phyloP scores from a whole-genome alignment of 1,284 basidiomycete species.

The Papiliotrema fonsecae region DNA sequence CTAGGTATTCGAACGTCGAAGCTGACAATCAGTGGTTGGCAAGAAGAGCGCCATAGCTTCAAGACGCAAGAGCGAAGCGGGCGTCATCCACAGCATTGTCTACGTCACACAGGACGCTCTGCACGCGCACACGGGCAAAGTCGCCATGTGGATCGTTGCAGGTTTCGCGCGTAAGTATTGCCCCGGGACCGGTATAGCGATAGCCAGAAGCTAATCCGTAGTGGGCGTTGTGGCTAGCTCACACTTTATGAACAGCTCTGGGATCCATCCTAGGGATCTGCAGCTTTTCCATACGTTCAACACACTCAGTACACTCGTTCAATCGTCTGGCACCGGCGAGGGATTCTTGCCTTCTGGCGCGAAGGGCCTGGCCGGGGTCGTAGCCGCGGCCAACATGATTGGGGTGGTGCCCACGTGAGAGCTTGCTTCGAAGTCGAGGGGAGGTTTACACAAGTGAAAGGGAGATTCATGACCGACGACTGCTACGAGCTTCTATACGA shows the following conservation, averaged over 20 bases:
- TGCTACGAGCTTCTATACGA: too few species aligned
- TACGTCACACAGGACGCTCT: not conserved
- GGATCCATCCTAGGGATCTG: constrained; percentile 26
- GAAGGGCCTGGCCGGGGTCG: not conserved
- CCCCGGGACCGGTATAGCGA: too few species aligned
- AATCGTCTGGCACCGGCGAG: constrained; percentile 28
- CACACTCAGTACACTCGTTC: constrained; percentile 27
- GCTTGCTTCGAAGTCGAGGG: not conserved
- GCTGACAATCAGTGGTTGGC: not conserved
- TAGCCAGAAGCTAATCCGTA: constrained; percentile 5
- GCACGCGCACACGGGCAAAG: constrained; percentile 12
- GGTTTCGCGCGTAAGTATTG: constrained; percentile 29
- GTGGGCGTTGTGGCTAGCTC: constrained; percentile 30
- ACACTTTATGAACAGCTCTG: constrained; percentile 12
- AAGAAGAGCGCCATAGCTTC: not conserved
- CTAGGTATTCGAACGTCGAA: too few species aligned
- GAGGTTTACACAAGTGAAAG: not conserved
- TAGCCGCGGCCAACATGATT: not conserved
- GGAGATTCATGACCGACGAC: too few species aligned
- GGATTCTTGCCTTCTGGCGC: constrained; percentile 24
- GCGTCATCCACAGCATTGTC: constrained; percentile 1
- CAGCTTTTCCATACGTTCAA: constrained; percentile 33
- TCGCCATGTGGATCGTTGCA: constrained; percentile 20
- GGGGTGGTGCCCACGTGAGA: constrained; percentile 3
- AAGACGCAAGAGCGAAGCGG: not conserved